Base-by-base conservation (phyloP, 805 yeast species). In the Saccharomycopsis capsularis region DNA sequence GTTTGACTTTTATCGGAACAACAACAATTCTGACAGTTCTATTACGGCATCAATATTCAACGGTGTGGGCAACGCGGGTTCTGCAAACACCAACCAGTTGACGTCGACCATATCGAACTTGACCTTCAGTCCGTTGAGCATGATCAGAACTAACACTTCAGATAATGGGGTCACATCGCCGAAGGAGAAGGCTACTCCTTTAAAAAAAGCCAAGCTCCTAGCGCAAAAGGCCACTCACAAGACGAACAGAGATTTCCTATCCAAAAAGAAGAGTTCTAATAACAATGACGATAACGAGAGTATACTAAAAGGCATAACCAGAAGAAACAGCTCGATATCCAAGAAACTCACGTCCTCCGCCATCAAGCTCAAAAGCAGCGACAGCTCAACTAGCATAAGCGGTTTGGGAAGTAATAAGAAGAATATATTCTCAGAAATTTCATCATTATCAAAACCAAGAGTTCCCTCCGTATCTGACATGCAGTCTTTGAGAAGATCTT, bases 81-180 rank as follows among this genome's bases (percentile, higher is more conserved):
- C 16, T 4, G 16, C 30, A 4, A 40, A 35, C 15, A 29, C 15
- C 4, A 46, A 36, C 23, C 32, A 48, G 34, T 36, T 45, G 32
- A 41, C 47, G 24, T 15, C 46, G 19, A 42, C 51, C 13, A 45
- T 53, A 9, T 48, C 52, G 16, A 51, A 48, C 30, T 41, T 53
- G 16, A 48, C 51, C 3, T 53, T 53, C 22, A 53, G 54, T 30
- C 54, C 55, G 9, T 36, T 48, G 16, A 44, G 49, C 23, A 42
- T 37, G 15, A 37, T 48, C 11, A 44, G 52, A 40, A 45, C 50
- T n/a, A 44, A 44, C 24, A 25, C 7, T 22, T 47, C 51, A 4
- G 51, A 51, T 7, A 32, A 9, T 9, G 27, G 16, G n/a, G 23
- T 19, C 4, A 22, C 35, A 3, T 13, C 43, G 2, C 47, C 53